Evolutionary conservation across 805 yeast genomes (phyloP), one percentile per base, ranked within the genome.

Genomic region (Pichia eremophila): DNA sequence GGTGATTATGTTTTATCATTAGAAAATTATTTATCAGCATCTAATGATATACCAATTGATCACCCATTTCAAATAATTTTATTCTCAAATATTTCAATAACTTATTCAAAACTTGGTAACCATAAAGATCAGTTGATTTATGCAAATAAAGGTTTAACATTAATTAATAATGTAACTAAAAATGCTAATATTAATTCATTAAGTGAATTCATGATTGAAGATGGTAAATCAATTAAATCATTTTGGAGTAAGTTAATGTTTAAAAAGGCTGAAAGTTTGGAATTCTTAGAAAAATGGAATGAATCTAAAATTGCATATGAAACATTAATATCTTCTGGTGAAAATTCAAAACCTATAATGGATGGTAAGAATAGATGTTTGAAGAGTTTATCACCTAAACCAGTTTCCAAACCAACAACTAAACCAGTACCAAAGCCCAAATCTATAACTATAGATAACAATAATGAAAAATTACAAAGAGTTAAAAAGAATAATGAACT

Each of bases 361-460:
- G 96, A 86, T 44, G 95, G 91, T 3, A 88, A 79, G 60, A 74
- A 91, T 57, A 74, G 99, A 49, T 85, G 96, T 51, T 74, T 75
- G 45, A 74, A 73, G 17, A 77, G 81, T 1, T 62, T 89, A 19
- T 73, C 78, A 49, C 93, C 95, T 3, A 63, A 64, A 34, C 25
- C 25, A 22, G 4, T 22, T 5, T 4, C 25, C 5, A 22, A 22
- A 22, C 25, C 25, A 22, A 22, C 5, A 7, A 5, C 25, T 5
- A 64, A 70, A 19, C 91, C 95, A 2, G 64, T 64, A 35, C 64
- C 70, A 22, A 64, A 57, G 51, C 31, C 46, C 47, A 39, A 43
- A 8, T 35, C 7, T 34, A 5, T 12, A 15, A 15, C 8, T 34
- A 4, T 27, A n/a, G 2, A 14, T 7, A 10, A 18, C 4, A 15